phyloP scores from a whole-genome alignment of 495 filamentous ascomycete genomes.

The Aspergillus indologenus region DNA sequence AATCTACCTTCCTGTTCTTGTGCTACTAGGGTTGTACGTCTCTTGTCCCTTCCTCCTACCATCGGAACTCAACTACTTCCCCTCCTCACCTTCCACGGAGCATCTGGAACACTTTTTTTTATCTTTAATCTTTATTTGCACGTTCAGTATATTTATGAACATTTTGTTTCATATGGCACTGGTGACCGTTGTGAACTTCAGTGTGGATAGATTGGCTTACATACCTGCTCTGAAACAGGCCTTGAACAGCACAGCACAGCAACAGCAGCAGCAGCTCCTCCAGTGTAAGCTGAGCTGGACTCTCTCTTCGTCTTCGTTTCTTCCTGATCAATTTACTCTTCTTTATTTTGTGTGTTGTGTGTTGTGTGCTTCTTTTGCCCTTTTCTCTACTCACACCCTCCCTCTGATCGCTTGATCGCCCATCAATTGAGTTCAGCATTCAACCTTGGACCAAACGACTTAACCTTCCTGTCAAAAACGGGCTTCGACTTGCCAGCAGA shows the following conservation, averaged over 20 bases:
- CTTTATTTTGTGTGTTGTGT: not conserved
- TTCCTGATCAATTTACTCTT: not conserved
- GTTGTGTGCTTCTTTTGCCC: not conserved
- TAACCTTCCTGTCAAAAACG: conserved; percentile 17
- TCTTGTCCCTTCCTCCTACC: not conserved
- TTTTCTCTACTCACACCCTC: too few relatives aligned
- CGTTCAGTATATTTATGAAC: not conserved
- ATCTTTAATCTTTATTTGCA: conserved; percentile 1
- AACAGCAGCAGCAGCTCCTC: too few relatives aligned
- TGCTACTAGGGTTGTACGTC: not conserved
- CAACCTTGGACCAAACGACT: conserved; percentile 5
- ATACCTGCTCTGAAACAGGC: conserved; percentile 21
- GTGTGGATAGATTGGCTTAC: conserved; percentile 24
- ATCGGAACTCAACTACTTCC: not conserved
- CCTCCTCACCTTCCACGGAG: not conserved
- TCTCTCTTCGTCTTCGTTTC: not conserved
- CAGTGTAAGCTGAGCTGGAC: conserved; percentile 17
- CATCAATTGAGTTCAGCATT: not conserved
- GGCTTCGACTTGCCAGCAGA: conserved; percentile 15
- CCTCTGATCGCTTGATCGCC: not conserved
- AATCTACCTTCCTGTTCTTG: not conserved
- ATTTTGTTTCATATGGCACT: conserved; percentile 14
- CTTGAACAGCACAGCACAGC: conserved; percentile 16
- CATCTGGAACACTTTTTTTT: conserved; percentile 9
- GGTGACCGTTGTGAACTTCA: conserved; percentile 17